Evolutionary conservation across 768 basidiomycete genomes (phyloP).

Genomic region (Kwoniella sp.): DNA sequence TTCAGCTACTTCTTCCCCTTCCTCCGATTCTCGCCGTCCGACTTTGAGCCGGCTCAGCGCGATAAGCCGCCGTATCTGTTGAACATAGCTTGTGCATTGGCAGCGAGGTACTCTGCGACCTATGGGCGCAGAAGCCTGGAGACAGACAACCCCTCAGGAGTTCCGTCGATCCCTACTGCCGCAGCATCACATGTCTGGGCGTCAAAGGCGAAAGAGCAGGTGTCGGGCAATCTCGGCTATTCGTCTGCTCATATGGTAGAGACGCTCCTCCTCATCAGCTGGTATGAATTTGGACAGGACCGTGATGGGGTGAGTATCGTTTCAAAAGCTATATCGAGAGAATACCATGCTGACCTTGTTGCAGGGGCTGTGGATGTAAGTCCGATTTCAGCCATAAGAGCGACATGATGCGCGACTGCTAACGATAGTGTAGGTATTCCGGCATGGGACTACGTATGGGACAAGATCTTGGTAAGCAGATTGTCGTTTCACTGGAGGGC

Average conservation of each 20-base stretch:
- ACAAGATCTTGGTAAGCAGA: conserved; percentile 29
- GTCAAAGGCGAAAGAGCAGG: conserved; percentile 29
- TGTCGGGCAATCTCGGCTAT: conserved; percentile 10
- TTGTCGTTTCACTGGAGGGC: no score
- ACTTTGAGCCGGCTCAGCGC: background rate
- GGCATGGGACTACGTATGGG: conserved; percentile 32
- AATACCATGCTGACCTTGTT: conserved; percentile 4
- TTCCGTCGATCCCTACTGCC: background rate
- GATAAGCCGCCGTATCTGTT: conserved; percentile 19
- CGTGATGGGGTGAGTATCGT: conserved; percentile 22
- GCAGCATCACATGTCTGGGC: conserved; percentile 16
- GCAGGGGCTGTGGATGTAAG: conserved; percentile 34
- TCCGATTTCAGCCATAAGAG: background rate
- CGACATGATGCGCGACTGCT: background rate
- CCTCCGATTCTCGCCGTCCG: background rate
- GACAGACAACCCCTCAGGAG: background rate
- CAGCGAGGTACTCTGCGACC: conserved; percentile 23
- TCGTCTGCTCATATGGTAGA: conserved; percentile 16
- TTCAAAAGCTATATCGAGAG: background rate
- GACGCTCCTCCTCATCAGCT: conserved; percentile 30
- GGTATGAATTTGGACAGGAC: conserved; percentile 33
- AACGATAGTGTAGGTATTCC: conserved; percentile 9
- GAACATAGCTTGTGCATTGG: conserved; percentile 26
- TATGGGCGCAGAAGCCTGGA: conserved; percentile 2
- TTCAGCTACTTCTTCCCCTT: conserved; percentile 32